Conservation (phyloP, 2,329 filamentous ascomycete species). For the Penicillium carneum region DNA sequence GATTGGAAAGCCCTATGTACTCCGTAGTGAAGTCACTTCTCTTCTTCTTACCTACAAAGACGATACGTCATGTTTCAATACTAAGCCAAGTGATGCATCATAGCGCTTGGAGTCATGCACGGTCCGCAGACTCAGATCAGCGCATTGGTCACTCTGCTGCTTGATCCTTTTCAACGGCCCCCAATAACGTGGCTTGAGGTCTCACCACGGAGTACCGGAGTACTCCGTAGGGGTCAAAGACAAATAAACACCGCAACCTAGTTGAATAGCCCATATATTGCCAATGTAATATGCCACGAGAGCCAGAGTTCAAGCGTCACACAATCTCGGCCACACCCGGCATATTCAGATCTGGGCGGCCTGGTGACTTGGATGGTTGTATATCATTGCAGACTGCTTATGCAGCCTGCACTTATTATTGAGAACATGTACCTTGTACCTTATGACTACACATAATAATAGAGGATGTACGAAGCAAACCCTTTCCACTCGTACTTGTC, state of each 20-base stretch:
- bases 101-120: slow-evolving; percentile 13
- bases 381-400: slow-evolving; percentile 8
- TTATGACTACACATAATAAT: too few relatives aligned
- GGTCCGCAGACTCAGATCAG: neutral
- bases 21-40: neutral
- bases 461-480: neutral
- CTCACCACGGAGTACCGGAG: neutral
- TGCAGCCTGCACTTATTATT: slow-evolving; percentile 3
- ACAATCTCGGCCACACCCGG: slow-evolving; percentile 25
- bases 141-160: slow-evolving; percentile 14
- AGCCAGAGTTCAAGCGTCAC: slow-evolving; percentile 25
- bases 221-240: slow-evolving; percentile 3
- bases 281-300: neutral
- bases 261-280: slow-evolving; percentile 4
- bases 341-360: slow-evolving; percentile 34
- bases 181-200: slow-evolving; percentile 28
- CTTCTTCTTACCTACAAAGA: neutral
- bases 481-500: neutral
- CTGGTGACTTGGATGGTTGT: slow-evolving; percentile 18
- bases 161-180: slow-evolving; percentile 23
- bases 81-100: neutral
- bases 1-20: too few relatives aligned
- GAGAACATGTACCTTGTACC: neutral
- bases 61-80: slow-evolving; percentile 17
- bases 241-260: neutral